Conservation (phyloP, 2,329 filamentous ascomycete genomes). For the Hymenoscyphus fructigenus region DNA sequence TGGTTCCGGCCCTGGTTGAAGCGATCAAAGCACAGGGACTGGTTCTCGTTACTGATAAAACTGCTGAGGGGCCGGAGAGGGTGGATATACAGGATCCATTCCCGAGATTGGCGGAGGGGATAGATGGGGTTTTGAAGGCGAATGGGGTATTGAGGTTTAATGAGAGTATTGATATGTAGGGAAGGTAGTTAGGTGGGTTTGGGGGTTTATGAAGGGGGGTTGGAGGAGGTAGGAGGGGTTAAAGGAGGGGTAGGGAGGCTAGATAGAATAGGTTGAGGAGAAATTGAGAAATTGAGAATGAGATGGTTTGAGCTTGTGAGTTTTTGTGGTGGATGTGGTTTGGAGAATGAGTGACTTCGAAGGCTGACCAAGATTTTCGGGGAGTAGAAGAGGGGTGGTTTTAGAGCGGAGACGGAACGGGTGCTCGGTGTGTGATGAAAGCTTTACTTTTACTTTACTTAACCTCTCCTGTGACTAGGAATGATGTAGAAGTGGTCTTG, state of each 20-base stretch:
- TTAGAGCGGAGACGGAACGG: neutral
- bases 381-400: no score
- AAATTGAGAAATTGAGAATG: neutral
- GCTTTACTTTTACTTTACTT: no score
- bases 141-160: slow-evolving; percentile 92
- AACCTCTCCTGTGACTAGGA: neutral
- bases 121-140: slow-evolving; percentile 82
- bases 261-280: neutral
- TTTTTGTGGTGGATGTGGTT: neutral
- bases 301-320: neutral
- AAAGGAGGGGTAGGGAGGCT: neutral
- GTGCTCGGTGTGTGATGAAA: no score
- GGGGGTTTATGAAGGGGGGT: neutral
- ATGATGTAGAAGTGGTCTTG: neutral
- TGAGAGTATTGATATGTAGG: slow-evolving; percentile 76
- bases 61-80: slow-evolving; percentile 45
- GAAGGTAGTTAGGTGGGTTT: no score
- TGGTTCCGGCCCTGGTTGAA: slow-evolving; percentile 88
- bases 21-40: slow-evolving; percentile 93
- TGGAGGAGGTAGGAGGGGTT: neutral
- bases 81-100: slow-evolving; percentile 48
- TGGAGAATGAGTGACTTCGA: no score
- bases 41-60: slow-evolving; percentile 86
- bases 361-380: no score
- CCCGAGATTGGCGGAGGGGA: slow-evolving; percentile 69